Conservation (phyloP, 129 eudicot species). For the Solidago caesia region DNA sequence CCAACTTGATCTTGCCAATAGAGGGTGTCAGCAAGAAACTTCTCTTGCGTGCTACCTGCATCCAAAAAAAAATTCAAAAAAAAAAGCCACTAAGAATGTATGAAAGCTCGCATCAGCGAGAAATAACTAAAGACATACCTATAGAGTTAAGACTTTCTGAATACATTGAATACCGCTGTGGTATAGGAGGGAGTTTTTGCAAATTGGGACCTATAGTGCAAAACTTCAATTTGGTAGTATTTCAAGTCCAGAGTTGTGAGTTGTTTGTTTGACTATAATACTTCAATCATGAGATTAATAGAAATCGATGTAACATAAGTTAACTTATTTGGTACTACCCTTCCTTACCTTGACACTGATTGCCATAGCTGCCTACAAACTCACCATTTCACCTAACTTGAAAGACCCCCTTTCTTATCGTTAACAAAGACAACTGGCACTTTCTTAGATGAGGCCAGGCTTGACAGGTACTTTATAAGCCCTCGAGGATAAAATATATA, state of each 20-base stretch:
- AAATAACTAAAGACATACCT: conserved; percentile 39
- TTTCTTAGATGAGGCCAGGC: conserved; percentile 65
- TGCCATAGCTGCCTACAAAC: conserved; percentile 73
- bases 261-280: background rate
- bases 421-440: conserved; percentile 69
- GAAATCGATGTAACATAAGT: too few relatives aligned
- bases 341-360: conserved; percentile 75
- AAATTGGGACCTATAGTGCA: conserved; percentile 25
- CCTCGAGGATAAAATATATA: conserved; percentile 70
- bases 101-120: background rate
- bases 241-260: background rate
- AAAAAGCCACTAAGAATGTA: background rate
- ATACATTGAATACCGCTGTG: conserved; percentile 81
- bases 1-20: conserved; percentile 97
- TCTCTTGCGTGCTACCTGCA: conserved; percentile 62
- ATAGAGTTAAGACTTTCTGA: conserved; percentile 48
- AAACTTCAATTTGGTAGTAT: conserved; percentile 26
- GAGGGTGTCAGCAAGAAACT: conserved; percentile 56
- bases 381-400: conserved; percentile 67
- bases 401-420: conserved; percentile 69
- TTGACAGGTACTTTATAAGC: conserved; percentile 69
- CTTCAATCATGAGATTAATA: background rate
- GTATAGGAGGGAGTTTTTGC: conserved; percentile 70
- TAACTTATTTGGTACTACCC: background rate
- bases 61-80: background rate